Evolutionary conservation across 805 yeast species (phyloP), one percentile per base, ranked within the genome.

Genomic region (Saturnispora saitoi): DNA sequence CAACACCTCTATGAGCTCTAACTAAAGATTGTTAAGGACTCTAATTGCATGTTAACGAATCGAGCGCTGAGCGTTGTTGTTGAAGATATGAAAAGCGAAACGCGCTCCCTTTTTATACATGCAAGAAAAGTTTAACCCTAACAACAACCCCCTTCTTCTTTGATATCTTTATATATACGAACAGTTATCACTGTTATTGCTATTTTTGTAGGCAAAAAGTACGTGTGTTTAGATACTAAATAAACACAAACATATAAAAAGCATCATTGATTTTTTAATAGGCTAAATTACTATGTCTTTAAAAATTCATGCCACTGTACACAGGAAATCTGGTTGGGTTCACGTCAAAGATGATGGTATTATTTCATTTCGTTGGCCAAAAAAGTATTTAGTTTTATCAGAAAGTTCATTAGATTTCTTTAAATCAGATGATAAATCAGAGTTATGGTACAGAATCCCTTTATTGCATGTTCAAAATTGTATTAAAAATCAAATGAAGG

Each of bases 311-410:
- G 55, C 66, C 36, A 58, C 63, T 3, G 58, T 63, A 32, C 66
- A 67, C 50, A 64, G 71, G 45, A 54, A 77, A 50, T 73, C 78
- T 50, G 96, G 97, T 0, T 90, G 96, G 95, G 90, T 88, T 20
- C 85, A 86, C 48, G 81, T 88, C 51, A 90, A 87, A 64, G 98
- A 91, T 58, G 97, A 91, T 58, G 96, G 97, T 12, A 70, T 91
- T 53, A 77, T 87, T 54, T 78, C 89, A 5, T 89, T 90, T 63
- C 72, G 95, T 56, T 91, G 99, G 99, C 89, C 90, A 50, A 89
- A 89, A 61, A 77, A 93, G 58, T 91, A 72, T 64, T 70, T 91
- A 69, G 84, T 86, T 5, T 70, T 91, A 43, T 78, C 79, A 56
- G 96, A 89, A 54, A 75, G 84, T 37, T 77, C 82, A 41, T 67